phyloP scores from a whole-genome alignment of 768 basidiomycete species.

The Russula abietina region DNA sequence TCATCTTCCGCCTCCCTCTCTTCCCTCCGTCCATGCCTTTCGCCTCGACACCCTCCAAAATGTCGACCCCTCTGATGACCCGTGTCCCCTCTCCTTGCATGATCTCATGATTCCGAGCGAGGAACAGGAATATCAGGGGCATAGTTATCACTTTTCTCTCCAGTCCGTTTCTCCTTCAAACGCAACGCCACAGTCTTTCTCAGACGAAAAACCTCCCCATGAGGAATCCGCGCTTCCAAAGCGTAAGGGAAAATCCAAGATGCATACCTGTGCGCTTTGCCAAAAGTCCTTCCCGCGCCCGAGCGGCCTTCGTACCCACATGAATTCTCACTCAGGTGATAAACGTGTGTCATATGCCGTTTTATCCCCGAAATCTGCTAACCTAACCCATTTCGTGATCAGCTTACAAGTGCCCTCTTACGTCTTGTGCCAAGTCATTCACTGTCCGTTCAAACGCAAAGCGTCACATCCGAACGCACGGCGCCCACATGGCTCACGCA shows the following conservation, averaged over 20 bases:
- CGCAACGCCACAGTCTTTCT: conserved; percentile 1
- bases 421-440: conserved; percentile 59
- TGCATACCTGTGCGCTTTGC: conserved; percentile 37
- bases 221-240: conserved; percentile 12
- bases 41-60: conserved; percentile 20
- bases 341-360: conserved; percentile 33
- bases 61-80: conserved; percentile 23
- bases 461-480: conserved; percentile 72
- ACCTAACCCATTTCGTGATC: neutral
- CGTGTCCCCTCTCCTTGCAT: conserved; percentile 24
- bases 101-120: conserved; percentile 22
- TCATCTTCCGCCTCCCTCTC: neutral
- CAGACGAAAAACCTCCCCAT: conserved; percentile 3
- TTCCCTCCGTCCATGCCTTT: conserved; percentile 21
- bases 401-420: conserved; percentile 47
- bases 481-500: conserved; percentile 37
- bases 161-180: conserved; percentile 11
- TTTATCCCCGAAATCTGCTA: neutral
- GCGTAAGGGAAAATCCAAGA: conserved; percentile 34
- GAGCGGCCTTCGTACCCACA: conserved; percentile 39
- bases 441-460: conserved; percentile 77
- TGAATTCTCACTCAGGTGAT: conserved; percentile 41
- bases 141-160: conserved; percentile 21
- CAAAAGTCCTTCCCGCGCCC: conserved; percentile 38
- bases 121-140: conserved; percentile 22